Base-by-base conservation (phyloP, 257 asterid species). In the Oldenlandia corymbosa region DNA sequence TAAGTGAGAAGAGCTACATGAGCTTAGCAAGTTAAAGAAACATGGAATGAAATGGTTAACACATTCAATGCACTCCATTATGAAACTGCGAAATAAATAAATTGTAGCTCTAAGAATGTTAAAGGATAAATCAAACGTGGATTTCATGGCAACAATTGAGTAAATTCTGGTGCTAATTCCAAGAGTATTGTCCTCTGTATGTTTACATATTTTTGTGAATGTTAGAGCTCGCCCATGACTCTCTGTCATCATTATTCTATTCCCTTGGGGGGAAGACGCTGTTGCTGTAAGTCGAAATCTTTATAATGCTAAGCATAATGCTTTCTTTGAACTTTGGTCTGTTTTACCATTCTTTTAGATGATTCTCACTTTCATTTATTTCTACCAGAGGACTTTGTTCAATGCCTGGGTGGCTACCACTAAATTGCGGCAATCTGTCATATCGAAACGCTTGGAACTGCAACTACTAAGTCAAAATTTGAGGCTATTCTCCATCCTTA, bases 341-440 rank as follows among this genome's bases (percentile, higher is more conserved):
- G 28, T 58, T 4, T 17, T 27, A 48, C 21, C 24, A 26, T 12
- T 70, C 23, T 72, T 60, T 10, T 34, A 18, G 23, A 24, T 60
- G 45, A 20, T 60, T 13, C 63, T 46, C 45, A 12, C 49, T 7
- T 21, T 42, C 42, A 18, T 68, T 67, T 49, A 53, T 50, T 60
- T 80, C 68, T 54, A 63, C 64, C 91, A 90, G 97, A 81, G 84
- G 78, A 83, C 76, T 77, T 76, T 87, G 30, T 90, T 85, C 42
- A 81, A 79, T 75, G 91, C 94, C 59, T 85, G 91, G 91, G 74
- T 80, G 80, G 69, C 85, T 66, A 77, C 77, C 58, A 75, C 87
- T 37, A 87, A 82, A 67, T 71, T 90, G 83, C 77, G 83, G 68
- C 83, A 78, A 62, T 81, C 80, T 36, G 88, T 85, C 64, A 74